Percentiles rank a stretch among this genome's conserved stretches.
These are phyloP conservation scores for Calonectria pauciramosa DNA, from an alignment of 2,329 filamentous ascomycete species.

Conservation along the genomic window DNA sequence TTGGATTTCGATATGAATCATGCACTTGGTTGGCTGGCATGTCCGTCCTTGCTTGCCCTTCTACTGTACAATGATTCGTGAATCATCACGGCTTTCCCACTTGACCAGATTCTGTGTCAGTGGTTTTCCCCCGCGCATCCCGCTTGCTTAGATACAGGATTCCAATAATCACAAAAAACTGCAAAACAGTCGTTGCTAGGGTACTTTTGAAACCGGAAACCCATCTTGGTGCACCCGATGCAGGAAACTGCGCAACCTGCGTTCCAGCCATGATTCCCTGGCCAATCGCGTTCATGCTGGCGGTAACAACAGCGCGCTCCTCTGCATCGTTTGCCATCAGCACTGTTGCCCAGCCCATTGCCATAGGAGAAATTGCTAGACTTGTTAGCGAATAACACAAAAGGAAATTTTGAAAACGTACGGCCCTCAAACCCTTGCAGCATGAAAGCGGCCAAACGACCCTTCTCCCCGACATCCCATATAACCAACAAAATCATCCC, in stretches of 20 bases:
- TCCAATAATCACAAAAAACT: conserved; percentile 46
- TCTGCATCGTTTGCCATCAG: conserved; percentile 55
- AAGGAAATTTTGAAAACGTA: neutral
- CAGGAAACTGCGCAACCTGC: conserved; percentile 56
- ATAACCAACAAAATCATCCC: conserved; percentile 50
- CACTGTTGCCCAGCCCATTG: conserved; percentile 57
- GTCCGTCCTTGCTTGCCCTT: neutral
- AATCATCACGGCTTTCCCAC: neutral
- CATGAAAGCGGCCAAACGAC: conserved; percentile 54
- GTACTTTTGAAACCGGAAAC: conserved; percentile 45
- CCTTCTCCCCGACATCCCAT: conserved; percentile 54
- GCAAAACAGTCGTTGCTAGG: conserved; percentile 50
- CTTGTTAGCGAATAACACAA: neutral
- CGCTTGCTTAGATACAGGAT: conserved; percentile 33
- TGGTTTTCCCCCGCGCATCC: conserved; percentile 43
- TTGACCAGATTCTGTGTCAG: neutral
- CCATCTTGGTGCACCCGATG: conserved; percentile 52
- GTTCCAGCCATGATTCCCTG: conserved; percentile 57
- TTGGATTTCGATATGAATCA: neutral
- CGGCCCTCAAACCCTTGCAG: conserved; percentile 53
- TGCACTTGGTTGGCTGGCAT: neutral
- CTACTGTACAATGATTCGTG: neutral
- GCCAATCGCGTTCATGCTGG: conserved; percentile 59
- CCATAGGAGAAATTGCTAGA: conserved; percentile 49
- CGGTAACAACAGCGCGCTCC: conserved; percentile 56